Evolutionary conservation across 257 asterid genomes (phyloP).

Genomic region (Ocimum tenuiflorum): DNA sequence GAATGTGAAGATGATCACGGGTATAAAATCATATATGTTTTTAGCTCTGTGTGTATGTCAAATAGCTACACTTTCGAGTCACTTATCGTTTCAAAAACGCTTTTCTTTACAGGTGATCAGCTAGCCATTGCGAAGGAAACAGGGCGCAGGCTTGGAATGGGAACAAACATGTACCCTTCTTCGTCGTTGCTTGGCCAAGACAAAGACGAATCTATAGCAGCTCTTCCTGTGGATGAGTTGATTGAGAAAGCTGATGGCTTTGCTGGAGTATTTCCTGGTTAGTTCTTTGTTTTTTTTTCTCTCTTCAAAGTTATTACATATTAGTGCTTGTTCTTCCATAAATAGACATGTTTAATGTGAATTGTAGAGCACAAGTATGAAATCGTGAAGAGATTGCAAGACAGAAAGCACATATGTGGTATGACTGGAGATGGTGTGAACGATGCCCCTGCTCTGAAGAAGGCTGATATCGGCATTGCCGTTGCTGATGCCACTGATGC

Average conservation of each 20-base stretch:
- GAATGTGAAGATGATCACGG: conserved; percentile 95
- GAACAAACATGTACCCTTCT: conserved; percentile 53
- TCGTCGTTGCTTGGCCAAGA: conserved; percentile 50
- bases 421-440: conserved; percentile 99
- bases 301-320: not conserved
- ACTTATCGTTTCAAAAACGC: not conserved
- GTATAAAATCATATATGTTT: conserved; percentile 26
- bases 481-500: conserved; percentile 97
- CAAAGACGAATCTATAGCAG: conserved; percentile 69
- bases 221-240: conserved; percentile 83
- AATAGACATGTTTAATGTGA: not conserved
- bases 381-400: conserved; percentile 87
- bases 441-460: conserved; percentile 94
- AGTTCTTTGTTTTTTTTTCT: conserved; percentile 1
- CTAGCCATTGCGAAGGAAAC: conserved; percentile 60
- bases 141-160: conserved; percentile 63
- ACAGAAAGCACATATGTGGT: conserved; percentile 85
- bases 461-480: conserved; percentile 95
- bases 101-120: conserved; percentile 50
- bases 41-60: not conserved
- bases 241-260: conserved; percentile 96
- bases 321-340: not conserved
- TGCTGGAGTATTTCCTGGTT: conserved; percentile 96
- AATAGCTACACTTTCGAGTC: not conserved
- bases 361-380: conserved; percentile 83